A percentile compares a stretch with the other conserved stretches of the same genome.
phyloP scores from a whole-genome alignment of 2,329 filamentous ascomycete genomes.

The Aspergillus novofumigatus region DNA sequence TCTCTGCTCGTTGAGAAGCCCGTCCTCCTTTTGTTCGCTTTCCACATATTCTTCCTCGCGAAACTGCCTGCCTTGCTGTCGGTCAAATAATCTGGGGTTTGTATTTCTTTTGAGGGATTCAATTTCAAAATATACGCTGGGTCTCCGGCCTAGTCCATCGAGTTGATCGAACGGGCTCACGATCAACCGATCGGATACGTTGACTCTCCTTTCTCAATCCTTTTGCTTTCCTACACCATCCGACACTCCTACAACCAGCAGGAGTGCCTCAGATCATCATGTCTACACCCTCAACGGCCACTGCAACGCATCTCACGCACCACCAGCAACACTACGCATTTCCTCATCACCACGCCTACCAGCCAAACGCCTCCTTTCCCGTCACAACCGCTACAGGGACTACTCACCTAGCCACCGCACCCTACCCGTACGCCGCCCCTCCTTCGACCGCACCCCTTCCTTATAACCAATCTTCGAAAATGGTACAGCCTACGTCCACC shows the following conservation, averaged over 20 bases:
- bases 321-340: slow-evolving; percentile 57
- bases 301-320: slow-evolving; percentile 66
- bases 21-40: slow-evolving; percentile 5
- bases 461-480: slow-evolving; percentile 33
- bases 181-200: slow-evolving; percentile 12
- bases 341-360: slow-evolving; percentile 54
- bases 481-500: slow-evolving; percentile 34
- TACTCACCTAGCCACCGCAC: slow-evolving; percentile 40
- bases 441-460: slow-evolving; percentile 31
- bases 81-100: neutral
- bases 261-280: slow-evolving; percentile 46
- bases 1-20: neutral
- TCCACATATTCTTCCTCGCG: slow-evolving; percentile 6
- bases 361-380: slow-evolving; percentile 51
- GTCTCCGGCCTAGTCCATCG: slow-evolving; percentile 14
- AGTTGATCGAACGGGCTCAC: slow-evolving; percentile 13
- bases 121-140: slow-evolving; percentile 3
- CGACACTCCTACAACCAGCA: slow-evolving; percentile 27
- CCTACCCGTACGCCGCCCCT: slow-evolving; percentile 40
- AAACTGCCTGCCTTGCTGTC: slow-evolving; percentile 1
- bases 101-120: neutral
- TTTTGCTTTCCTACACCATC: slow-evolving; percentile 10
- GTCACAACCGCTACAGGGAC: slow-evolving; percentile 41
- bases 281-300: slow-evolving; percentile 78
- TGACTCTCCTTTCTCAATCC: slow-evolving; percentile 6